These are phyloP conservation scores for Aspergillus cristatus DNA, from an alignment of 495 filamentous ascomycete species.

Conservation along the genomic window DNA sequence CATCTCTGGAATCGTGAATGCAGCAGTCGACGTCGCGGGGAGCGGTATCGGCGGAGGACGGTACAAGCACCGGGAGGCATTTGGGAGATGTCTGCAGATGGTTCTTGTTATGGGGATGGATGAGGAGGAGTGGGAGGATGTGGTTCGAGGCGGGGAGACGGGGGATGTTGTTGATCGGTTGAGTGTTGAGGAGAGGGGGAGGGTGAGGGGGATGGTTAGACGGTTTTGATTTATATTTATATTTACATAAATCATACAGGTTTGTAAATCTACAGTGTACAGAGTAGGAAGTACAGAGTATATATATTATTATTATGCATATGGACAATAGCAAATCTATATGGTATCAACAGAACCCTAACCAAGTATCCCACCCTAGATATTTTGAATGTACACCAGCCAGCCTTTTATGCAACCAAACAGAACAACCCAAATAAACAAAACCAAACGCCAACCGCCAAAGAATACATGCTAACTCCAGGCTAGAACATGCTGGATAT, in stretches of 20 bases:
- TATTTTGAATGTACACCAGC: too few relatives aligned
- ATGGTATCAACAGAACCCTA: background rate
- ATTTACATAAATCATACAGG: too few relatives aligned
- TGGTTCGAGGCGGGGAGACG: slow-evolving; percentile 34
- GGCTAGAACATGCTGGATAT: slow-evolving; percentile 16
- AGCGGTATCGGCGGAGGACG: slow-evolving; percentile 23
- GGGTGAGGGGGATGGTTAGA: slow-evolving; percentile 53
- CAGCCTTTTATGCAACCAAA: background rate
- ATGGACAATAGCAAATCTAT: background rate
- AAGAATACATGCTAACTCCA: slow-evolving; percentile 9
- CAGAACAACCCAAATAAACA: background rate
- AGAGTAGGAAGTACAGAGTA: background rate
- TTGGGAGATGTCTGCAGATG: slow-evolving; percentile 74
- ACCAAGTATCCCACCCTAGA: too few relatives aligned
- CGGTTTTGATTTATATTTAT: slow-evolving; percentile 1
- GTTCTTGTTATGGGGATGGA: slow-evolving; percentile 91
- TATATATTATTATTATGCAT: too few relatives aligned
- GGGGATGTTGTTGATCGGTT: slow-evolving; percentile 40
- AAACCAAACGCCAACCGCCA: slow-evolving; percentile 3
- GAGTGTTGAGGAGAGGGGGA: slow-evolving; percentile 50
- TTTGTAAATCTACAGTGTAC: too few relatives aligned
- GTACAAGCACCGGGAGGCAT: slow-evolving; percentile 73
- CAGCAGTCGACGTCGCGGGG: slow-evolving; percentile 59
- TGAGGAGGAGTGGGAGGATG: slow-evolving; percentile 92
- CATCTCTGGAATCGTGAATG: slow-evolving; percentile 65